Percentiles rank a stretch among this genome's conserved stretches.
Conservation (phyloP, 176 grass and related monocot genomes). For the Oropetium thomaeum region DNA sequence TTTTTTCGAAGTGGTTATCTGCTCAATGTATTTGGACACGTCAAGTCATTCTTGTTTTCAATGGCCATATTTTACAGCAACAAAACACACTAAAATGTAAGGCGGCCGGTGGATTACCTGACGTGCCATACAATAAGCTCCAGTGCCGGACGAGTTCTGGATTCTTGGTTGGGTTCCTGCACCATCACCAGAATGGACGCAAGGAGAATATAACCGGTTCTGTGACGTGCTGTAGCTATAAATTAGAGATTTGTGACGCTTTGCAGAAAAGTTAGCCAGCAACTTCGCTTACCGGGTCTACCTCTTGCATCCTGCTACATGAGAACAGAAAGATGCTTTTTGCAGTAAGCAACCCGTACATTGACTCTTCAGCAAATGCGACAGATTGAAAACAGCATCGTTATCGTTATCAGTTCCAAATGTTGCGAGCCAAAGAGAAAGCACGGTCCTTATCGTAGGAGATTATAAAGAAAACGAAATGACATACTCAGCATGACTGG, state of each 20-base stretch:
- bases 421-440: background rate
- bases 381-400: background rate
- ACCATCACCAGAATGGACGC: background rate
- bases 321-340: background rate
- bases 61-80: background rate
- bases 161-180: background rate
- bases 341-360: background rate
- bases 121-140: background rate
- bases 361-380: slow-evolving; percentile 14
- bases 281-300: background rate
- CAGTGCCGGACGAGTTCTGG: slow-evolving; percentile 6
- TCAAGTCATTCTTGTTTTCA: slow-evolving; percentile 5
- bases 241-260: too few relatives aligned
- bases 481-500: background rate
- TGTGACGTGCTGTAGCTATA: background rate
- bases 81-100: background rate
- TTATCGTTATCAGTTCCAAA: background rate
- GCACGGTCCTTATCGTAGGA: background rate
- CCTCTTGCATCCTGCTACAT: background rate
- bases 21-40: slow-evolving; percentile 17
- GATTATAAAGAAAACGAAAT: slow-evolving; percentile 14
- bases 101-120: background rate
- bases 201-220: background rate
- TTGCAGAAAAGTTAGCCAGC: too few relatives aligned
- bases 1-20: background rate